Conservation (phyloP, 805 yeast species). For the Ogataea pilisensis region DNA sequence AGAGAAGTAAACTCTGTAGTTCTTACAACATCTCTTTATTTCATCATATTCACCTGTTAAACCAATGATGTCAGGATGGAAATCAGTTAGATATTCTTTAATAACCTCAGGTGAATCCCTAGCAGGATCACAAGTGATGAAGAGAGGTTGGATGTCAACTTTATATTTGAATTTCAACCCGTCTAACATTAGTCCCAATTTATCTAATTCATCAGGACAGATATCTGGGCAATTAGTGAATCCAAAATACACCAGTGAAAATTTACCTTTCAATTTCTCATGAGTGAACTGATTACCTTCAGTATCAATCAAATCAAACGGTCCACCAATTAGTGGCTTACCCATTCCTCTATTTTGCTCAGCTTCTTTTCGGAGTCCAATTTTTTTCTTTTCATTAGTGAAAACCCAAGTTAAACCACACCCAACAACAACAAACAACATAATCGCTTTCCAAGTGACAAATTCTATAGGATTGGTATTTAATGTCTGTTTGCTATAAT, state of each 20-base stretch:
- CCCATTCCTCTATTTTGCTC: slow-evolving; percentile 87
- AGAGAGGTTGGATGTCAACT: slow-evolving; percentile 74
- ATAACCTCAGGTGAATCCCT: slow-evolving; percentile 86
- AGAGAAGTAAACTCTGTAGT: slow-evolving; percentile 92
- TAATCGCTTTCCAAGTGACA: slow-evolving; percentile 81
- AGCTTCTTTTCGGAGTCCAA: slow-evolving; percentile 71
- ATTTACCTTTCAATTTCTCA: slow-evolving; percentile 69
- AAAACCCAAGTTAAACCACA: slow-evolving; percentile 69
- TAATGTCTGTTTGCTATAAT: slow-evolving; percentile 27
- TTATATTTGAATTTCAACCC: slow-evolving; percentile 51
- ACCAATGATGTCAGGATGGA: slow-evolving; percentile 86
- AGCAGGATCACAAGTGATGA: slow-evolving; percentile 96
- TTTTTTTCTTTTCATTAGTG: slow-evolving; percentile 67
- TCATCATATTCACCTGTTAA: slow-evolving; percentile 88
- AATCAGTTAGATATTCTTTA: slow-evolving; percentile 78
- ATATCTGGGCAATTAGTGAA: slow-evolving; percentile 98
- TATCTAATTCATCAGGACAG: slow-evolving; percentile 96
- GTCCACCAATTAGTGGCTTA: slow-evolving; percentile 90
- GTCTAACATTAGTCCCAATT: slow-evolving; percentile 69
- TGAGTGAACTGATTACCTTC: slow-evolving; percentile 74
- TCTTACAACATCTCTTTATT: slow-evolving; percentile 80
- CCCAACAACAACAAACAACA: slow-evolving; percentile 64
- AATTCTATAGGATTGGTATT: slow-evolving; percentile 52
- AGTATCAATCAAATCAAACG: slow-evolving; percentile 68
- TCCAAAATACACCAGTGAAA: slow-evolving; percentile 88